Evolutionary conservation across 208 protist species (phyloP), one percentile per base, ranked within the genome.

Genomic region (Lotmaria passim): DNA sequence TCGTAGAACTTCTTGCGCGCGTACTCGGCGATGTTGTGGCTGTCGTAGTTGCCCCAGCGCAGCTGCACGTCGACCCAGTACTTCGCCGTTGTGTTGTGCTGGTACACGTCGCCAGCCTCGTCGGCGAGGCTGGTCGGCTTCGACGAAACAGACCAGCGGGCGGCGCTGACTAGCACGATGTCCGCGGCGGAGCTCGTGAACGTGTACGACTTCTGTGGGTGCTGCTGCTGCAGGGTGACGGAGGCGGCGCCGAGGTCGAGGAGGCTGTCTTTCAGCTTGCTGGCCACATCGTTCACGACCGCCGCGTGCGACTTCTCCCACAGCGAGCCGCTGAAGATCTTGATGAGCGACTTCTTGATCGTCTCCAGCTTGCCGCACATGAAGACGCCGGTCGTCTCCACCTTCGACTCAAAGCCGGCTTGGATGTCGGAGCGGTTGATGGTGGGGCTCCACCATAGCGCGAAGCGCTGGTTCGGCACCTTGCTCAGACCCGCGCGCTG

Each of bases 281-380:
- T 95, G 24, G 99, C 87, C 50, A 99, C 81, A 87, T 99, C 99
- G 89, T 99, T 98, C 14, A 99, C 99, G 2, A 99, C 81, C 15
- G 93, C 93, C 66, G 99, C 99, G 88, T 99, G 99, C 56, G 98
- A 98, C 89, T 99, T 99, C 87, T 99, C 99, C 99, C 99, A 99
- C 73, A 99, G 83, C 83, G 99, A 99, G 19, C 98, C 99, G 71
- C 98, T 95, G 93, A 99, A 99, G 75, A 99, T 99, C 86, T 99
- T 99, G 79, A 99, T 99, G 34, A 99, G 87, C 7, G 98, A 99
- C 77, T 99, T 99, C 84, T 99, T 99, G 46, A 99, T 95, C 0
- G 98, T 99, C 62, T 99, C 99, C 48, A 99, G 99, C 86, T 99
- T 99, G 70, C 99, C 99, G 84, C 99, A 99, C 99, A 99, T 99